Evolutionary conservation across 441 rosid genomes (phyloP).

Genomic region (Gossypium lobatum): DNA sequence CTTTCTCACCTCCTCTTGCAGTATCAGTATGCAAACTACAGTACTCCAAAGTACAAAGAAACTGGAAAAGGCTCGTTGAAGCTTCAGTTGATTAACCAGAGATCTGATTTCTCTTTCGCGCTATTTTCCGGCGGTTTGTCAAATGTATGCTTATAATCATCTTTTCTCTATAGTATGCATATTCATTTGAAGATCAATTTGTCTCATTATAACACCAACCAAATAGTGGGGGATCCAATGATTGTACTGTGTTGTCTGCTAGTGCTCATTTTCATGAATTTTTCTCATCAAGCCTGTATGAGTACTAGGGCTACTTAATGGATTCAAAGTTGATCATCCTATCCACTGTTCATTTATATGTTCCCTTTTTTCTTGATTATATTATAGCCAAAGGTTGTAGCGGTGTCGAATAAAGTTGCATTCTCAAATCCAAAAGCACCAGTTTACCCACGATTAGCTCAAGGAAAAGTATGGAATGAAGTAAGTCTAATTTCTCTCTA

Average conservation of each 20-base stretch:
- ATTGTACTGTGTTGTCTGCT: background rate
- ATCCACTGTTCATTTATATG: background rate
- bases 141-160: slow-evolving; percentile 32
- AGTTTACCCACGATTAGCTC: slow-evolving; percentile 72
- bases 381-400: slow-evolving; percentile 66
- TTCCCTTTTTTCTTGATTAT: slow-evolving; percentile 9
- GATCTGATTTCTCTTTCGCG: slow-evolving; percentile 73
- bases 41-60: slow-evolving; percentile 40
- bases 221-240: background rate
- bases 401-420: slow-evolving; percentile 50
- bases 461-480: slow-evolving; percentile 78
- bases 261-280: background rate
- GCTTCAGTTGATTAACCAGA: slow-evolving; percentile 73
- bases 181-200: background rate
- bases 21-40: slow-evolving; percentile 75
- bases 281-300: too few relatives aligned
- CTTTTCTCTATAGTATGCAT: background rate
- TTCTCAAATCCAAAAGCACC: slow-evolving; percentile 74
- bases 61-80: slow-evolving; percentile 60
- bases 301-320: too few relatives aligned
- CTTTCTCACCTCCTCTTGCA: background rate
- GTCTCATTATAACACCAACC: background rate
- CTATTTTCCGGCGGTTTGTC: slow-evolving; percentile 58
- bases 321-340: too few relatives aligned
- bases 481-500: slow-evolving; percentile 32